Evolutionary conservation across 2,329 filamentous ascomycete genomes (phyloP), one percentile per base, ranked within the genome.

Genomic region (Phialocephala subalpina): DNA sequence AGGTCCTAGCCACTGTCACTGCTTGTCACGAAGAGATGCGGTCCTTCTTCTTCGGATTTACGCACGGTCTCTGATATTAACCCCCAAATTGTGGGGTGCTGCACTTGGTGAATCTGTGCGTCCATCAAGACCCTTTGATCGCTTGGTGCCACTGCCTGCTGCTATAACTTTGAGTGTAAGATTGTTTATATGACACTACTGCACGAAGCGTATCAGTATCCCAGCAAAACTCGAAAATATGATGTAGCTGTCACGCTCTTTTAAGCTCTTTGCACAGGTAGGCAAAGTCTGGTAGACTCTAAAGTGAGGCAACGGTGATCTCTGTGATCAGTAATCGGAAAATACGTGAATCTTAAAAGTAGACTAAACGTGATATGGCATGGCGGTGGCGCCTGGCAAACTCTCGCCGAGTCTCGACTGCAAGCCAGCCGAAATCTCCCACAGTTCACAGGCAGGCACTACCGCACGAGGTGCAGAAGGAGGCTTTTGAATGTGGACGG

Each of bases 281-380:
- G 45, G 20, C 7, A 5, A 53, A 53, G 2, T 53, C 27, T 53
- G 18, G 29, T 29, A 29, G 29, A 53, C n/a, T n/a, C 20, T 52
- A 25, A 27, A 25, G 47, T 16, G 11, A 11, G 22, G 9, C 11
- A 9, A 27, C 16, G 12, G 20, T 12, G 11, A 11, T 27, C 12
- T 27, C 22, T 11, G 16, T 53, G 49, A 33, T 53, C 49, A 53
- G 49, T 53, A 53, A 53, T 53, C 49, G 27, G 2, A 33, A 53
- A 49, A 49, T 49, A 29, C 25, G 12, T 53, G 25, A 33, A 53
- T 4, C 6, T 7, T 18, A 20, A 42, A n/a, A n/a, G 38, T 14
- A 14, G 18, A 12, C 38, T n/a, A 42, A 42, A n/a, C 38, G 18
- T 42, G 18, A n/a, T 6, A 16, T 42, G 12, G 12, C 12, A 42